Evolutionary conservation across 371 early-diverging fungal species (phyloP).

Genomic region (Mortierella sp.): DNA sequence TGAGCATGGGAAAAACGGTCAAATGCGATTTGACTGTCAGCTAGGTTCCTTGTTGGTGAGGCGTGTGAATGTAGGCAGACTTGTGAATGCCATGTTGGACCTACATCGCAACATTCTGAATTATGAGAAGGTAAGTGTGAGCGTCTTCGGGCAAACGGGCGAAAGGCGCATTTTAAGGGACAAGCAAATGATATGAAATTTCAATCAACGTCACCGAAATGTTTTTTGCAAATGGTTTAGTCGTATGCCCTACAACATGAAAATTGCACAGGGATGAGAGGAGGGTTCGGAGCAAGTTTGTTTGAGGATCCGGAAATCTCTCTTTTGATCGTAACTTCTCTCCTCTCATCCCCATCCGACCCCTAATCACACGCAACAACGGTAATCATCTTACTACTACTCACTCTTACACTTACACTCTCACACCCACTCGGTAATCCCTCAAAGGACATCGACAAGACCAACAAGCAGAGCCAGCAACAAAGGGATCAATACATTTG

Average conservation of each 20-base stretch:
- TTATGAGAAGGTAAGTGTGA: background rate
- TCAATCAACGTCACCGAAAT: background rate
- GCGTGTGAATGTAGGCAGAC: background rate
- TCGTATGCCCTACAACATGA: background rate
- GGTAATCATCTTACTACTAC: background rate
- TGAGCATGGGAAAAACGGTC: background rate
- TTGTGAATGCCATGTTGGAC: background rate
- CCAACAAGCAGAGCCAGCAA: background rate
- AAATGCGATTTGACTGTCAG: background rate
- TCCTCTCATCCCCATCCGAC: conserved; percentile 10
- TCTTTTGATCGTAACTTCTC: conserved; percentile 3
- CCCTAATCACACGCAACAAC: conserved; percentile 9
- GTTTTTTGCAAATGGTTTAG: background rate
- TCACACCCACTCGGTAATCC: background rate
- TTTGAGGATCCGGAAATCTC: conserved; percentile 2
- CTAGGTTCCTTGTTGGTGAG: background rate
- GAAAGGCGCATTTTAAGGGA: background rate
- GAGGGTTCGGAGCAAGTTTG: too few relatives aligned
- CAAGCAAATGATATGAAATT: background rate
- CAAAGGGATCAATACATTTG: background rate
- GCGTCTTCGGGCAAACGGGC: background rate
- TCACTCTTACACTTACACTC: background rate
- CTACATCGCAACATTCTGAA: conserved; percentile 2
- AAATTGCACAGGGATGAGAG: background rate
- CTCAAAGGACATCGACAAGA: background rate